Evolutionary conservation across 441 rosid species (phyloP).

Genomic region (Mallotus repandus): DNA sequence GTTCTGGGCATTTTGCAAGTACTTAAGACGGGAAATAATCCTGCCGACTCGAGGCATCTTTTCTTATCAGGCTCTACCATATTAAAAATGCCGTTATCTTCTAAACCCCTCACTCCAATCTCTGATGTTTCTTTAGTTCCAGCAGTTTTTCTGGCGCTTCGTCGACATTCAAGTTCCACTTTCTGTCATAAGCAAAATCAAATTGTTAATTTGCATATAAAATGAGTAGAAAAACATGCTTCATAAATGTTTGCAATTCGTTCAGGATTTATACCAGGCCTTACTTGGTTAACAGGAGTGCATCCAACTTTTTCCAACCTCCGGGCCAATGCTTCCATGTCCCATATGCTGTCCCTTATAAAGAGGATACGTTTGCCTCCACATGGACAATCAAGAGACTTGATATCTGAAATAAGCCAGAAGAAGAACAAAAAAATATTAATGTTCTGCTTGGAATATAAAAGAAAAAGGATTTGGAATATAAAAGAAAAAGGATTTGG

Average conservation of each 20-base stretch:
- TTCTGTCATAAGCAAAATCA: neutral
- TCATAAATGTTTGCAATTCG: too few species aligned
- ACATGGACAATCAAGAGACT: constrained; percentile 31
- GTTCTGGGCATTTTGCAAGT: constrained; percentile 4
- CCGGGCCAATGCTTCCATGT: constrained; percentile 29
- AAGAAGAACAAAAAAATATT: neutral
- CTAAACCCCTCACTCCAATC: neutral
- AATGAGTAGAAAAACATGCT: neutral
- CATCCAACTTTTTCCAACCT: constrained; percentile 25
- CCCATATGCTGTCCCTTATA: constrained; percentile 27
- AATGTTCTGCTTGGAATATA: neutral
- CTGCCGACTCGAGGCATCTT: neutral
- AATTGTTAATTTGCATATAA: neutral
- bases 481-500: neutral
- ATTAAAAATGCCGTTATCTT: neutral
- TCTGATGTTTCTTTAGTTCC: neutral
- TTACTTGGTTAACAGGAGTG: neutral
- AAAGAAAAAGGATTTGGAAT: neutral
- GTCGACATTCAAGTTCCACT: neutral
- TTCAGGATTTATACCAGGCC: neutral
- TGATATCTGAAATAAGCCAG: constrained; percentile 22
- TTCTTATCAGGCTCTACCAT: neutral
- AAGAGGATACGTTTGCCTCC: constrained; percentile 25
- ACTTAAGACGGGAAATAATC: neutral
- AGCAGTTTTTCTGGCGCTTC: neutral